Conservation (phyloP, 129 eudicot species). For the Artemisia argyi region DNA sequence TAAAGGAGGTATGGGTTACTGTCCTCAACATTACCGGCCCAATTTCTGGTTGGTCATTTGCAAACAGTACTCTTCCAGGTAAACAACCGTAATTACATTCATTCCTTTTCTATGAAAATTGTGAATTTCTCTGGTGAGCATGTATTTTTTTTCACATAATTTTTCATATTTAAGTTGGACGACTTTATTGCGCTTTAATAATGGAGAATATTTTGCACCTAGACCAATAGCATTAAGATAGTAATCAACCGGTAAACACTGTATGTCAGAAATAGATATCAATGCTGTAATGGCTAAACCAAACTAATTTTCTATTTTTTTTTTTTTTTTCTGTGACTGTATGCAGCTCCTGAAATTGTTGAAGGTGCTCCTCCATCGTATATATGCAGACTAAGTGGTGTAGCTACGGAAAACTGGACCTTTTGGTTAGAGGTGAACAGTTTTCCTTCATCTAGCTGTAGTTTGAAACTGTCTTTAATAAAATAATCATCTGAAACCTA, state of each 20-base stretch:
- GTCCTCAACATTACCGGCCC: constrained; percentile 98
- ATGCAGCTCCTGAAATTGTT: constrained; percentile 68
- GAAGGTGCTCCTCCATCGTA: constrained; percentile 84
- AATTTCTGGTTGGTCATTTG: constrained; percentile 87
- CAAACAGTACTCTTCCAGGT: constrained; percentile 81
- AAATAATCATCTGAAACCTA: neutral
- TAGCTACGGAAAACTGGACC: constrained; percentile 74
- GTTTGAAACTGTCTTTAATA: neutral
- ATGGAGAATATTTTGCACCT: neutral
- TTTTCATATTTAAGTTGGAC: neutral
- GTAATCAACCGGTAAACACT: too few species aligned
- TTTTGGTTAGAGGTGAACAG: constrained; percentile 94
- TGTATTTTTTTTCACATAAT: neutral
- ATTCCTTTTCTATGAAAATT: neutral
- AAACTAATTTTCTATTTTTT: neutral
- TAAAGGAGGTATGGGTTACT: constrained; percentile 94
- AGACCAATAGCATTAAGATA: neutral
- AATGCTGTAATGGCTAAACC: too few species aligned
- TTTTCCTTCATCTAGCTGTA: constrained; percentile 17
- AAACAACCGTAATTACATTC: constrained; percentile 12
- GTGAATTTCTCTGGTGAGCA: neutral
- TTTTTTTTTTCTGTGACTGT: constrained; percentile 8
- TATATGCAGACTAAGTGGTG: constrained; percentile 88
- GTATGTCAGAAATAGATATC: too few species aligned
- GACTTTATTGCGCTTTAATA: neutral